Evolutionary conservation across 306 rosid genomes (phyloP).

Genomic region (Oxytropis ochrocephala): DNA sequence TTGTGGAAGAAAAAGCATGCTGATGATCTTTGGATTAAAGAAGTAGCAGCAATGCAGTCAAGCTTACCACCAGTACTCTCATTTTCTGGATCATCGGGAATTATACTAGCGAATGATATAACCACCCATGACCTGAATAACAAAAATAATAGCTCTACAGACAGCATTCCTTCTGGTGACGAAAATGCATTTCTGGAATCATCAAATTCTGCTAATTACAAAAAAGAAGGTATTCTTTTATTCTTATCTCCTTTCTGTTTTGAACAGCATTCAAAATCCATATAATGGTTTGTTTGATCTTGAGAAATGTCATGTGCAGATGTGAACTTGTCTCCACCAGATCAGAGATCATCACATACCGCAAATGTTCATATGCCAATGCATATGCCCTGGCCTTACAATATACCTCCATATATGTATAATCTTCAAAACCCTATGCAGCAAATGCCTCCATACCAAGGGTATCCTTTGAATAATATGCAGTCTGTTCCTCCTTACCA

Average conservation of each 20-base stretch:
- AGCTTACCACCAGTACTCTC: conserved; percentile 31
- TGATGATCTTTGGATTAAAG: conserved; percentile 50
- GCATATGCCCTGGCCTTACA: conserved; percentile 48
- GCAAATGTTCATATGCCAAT: conserved; percentile 43
- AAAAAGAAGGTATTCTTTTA: conserved; percentile 30
- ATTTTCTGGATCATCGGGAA: conserved; percentile 44
- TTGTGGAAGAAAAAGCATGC: conserved; percentile 48
- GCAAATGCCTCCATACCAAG: conserved; percentile 46
- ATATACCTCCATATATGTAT: conserved; percentile 41
- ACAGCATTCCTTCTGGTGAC: conserved; percentile 20
- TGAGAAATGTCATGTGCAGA: conserved; percentile 26
- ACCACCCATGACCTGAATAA: conserved; percentile 19
- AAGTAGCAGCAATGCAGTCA: conserved; percentile 51
- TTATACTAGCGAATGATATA: conserved; percentile 39
- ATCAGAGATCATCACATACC: conserved; percentile 21
- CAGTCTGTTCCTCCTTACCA: conserved; percentile 48
- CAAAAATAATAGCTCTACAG: conserved; percentile 23
- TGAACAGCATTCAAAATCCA: not conserved
- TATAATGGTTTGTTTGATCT: conserved; percentile 3
- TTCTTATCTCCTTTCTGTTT: not conserved
- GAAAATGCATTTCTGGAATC: conserved; percentile 23
- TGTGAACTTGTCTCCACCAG: conserved; percentile 24
- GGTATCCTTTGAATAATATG: conserved; percentile 41
- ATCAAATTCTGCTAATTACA: conserved; percentile 20
- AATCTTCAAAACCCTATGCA: conserved; percentile 34